Conservation (phyloP, 129 eudicot species). For the Apium graveolens region DNA sequence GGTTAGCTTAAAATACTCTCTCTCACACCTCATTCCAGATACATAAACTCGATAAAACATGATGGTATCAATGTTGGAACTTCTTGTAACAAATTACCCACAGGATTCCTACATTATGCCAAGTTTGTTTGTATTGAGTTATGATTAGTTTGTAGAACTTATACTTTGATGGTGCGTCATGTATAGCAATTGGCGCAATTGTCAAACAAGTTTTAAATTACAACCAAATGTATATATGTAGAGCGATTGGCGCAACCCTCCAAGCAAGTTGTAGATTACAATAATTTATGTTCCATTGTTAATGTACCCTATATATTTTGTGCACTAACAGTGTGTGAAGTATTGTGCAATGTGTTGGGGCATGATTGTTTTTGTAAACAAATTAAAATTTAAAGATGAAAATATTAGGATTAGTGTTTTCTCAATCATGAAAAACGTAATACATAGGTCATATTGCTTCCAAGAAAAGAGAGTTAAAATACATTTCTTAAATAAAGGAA, state of each 20-base stretch:
- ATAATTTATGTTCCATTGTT: background rate
- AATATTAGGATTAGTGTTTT: too few species aligned
- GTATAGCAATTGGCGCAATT: background rate
- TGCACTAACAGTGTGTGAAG: background rate
- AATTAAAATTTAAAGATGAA: too few species aligned
- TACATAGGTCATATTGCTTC: too few species aligned
- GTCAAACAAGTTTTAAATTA: background rate
- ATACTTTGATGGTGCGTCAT: background rate
- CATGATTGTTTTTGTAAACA: too few species aligned
- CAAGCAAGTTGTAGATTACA: background rate
- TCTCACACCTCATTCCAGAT: constrained; percentile 4
- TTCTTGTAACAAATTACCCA: background rate
- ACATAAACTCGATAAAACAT: background rate
- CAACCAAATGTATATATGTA: background rate
- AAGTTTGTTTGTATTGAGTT: background rate
- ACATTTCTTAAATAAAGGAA: too few species aligned
- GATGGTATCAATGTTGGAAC: background rate
- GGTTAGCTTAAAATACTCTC: background rate
- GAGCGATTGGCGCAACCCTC: background rate
- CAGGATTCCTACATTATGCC: background rate
- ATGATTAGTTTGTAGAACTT: background rate
- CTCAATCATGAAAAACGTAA: too few species aligned
- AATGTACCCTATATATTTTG: background rate
- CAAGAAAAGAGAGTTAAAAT: too few species aligned
- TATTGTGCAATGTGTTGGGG: background rate